phyloP scores from a whole-genome alignment of 495 filamentous ascomycete species.

The Oidiodendron maius region DNA sequence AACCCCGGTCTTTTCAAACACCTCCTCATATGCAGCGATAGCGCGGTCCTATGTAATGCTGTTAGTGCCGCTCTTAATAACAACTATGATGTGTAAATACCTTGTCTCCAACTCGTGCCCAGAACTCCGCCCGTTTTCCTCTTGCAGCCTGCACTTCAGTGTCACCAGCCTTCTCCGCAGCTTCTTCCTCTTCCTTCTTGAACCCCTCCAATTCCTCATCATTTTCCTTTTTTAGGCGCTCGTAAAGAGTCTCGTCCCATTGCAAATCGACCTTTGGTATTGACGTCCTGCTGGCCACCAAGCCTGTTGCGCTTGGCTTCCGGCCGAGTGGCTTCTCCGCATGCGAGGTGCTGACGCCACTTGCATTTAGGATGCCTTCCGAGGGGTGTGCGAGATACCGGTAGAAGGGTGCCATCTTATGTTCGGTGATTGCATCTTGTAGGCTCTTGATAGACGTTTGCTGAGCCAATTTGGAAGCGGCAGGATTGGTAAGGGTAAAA shows the following conservation, averaged over 20 bases:
- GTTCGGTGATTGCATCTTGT: conserved; percentile 85
- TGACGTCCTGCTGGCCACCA: conserved; percentile 63
- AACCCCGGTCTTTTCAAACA: conserved; percentile 90
- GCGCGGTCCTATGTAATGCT: conserved; percentile 69
- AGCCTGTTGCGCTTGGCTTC: conserved; percentile 57
- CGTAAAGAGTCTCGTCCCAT: conserved; percentile 88
- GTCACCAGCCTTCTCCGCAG: conserved; percentile 90
- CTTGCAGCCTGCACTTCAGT: conserved; percentile 88
- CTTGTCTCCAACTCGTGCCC: conserved; percentile 91
- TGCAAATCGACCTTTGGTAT: conserved; percentile 60
- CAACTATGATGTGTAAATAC: conserved; percentile 34
- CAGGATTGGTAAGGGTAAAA: conserved; percentile 91
- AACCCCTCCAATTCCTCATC: conserved; percentile 84
- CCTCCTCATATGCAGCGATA: conserved; percentile 80
- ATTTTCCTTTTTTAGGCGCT: conserved; percentile 79
- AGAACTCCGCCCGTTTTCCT: conserved; percentile 94
- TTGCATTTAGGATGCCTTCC: conserved; percentile 82
- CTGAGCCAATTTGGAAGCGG: conserved; percentile 58
- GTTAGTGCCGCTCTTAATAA: not conserved
- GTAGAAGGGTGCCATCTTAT: conserved; percentile 97
- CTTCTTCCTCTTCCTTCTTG: conserved; percentile 93
- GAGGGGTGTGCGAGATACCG: conserved; percentile 87
- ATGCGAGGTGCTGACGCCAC: conserved; percentile 57
- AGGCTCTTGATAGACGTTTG: conserved; percentile 75
- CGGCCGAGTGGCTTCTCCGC: conserved; percentile 45